Evolutionary conservation across 441 rosid species (phyloP).

Genomic region (Gossypium armourianum): DNA sequence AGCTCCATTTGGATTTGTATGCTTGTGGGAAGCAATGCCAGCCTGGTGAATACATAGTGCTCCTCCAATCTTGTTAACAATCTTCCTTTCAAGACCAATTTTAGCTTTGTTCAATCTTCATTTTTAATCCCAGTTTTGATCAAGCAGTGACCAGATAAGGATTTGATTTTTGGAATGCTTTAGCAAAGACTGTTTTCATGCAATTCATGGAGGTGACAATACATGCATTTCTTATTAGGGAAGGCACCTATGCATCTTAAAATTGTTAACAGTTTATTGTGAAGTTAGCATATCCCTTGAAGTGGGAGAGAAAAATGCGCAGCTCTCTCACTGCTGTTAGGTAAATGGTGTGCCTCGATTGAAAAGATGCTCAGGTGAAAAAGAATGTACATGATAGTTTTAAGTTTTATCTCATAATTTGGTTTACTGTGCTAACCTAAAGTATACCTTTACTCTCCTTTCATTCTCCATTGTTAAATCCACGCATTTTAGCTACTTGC

Average conservation of each 20-base stretch:
- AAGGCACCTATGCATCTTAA: background rate
- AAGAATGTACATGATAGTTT: background rate
- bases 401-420: background rate
- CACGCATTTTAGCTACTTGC: background rate
- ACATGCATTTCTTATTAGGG: background rate
- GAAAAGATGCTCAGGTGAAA: background rate
- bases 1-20: slow-evolving; percentile 69
- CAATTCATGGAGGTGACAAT: slow-evolving; percentile 65
- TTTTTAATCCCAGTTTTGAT: slow-evolving; percentile 53
- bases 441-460: background rate
- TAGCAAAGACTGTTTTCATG: slow-evolving; percentile 45
- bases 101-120: slow-evolving; percentile 66
- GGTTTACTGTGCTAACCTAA: background rate
- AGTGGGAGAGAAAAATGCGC: background rate
- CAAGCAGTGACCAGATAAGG: slow-evolving; percentile 49
- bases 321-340: background rate
- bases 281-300: background rate
- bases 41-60: slow-evolving; percentile 67
- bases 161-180: slow-evolving; percentile 49
- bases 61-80: slow-evolving; percentile 55
- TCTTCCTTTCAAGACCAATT: slow-evolving; percentile 76
- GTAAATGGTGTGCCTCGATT: background rate
- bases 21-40: slow-evolving; percentile 73
- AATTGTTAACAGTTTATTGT: background rate
- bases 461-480: background rate